Percentiles rank a stretch among this genome's conserved stretches.
These are phyloP conservation scores for Balansia obtecta DNA, from an alignment of 2,329 filamentous ascomycete species.

Conservation along the genomic window DNA sequence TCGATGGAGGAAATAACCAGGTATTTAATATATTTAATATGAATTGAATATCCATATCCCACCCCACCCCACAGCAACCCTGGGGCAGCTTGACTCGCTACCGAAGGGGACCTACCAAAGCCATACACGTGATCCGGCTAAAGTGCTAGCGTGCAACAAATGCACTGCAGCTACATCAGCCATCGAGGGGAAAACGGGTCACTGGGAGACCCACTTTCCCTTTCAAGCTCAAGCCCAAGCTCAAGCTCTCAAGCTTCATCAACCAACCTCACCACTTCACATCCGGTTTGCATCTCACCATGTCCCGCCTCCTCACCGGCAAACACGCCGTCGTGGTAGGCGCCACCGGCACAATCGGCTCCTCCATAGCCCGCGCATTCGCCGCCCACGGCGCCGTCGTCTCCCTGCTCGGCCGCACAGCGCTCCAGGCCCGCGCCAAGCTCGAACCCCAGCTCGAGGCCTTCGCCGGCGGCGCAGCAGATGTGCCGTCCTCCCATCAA, in stretches of 20 bases:
- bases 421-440: conserved; percentile 30
- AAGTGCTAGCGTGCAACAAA: too few relatives aligned
- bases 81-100: too few relatives aligned
- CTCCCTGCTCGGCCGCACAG: conserved; percentile 48
- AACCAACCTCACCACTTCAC: neutral
- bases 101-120: too few relatives aligned
- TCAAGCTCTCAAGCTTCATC: too few relatives aligned
- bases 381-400: conserved; percentile 46
- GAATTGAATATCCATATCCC: too few relatives aligned
- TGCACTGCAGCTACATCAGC: too few relatives aligned
- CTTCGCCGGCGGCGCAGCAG: conserved; percentile 9
- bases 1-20: too few relatives aligned
- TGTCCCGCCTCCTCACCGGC: conserved; percentile 25
- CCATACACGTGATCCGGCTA: too few relatives aligned
- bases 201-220: neutral
- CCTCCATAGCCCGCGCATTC: conserved; percentile 54
- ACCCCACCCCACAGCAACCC: too few relatives aligned
- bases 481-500: conserved; percentile 16
- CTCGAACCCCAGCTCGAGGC: conserved; percentile 20
- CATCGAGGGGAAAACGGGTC: neutral
- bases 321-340: conserved; percentile 53
- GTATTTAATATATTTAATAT: too few relatives aligned
- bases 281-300: neutral
- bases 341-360: conserved; percentile 58
- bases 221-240: neutral